Conservation (phyloP, 2,329 filamentous ascomycete species). For the Colletotrichum sp. region DNA sequence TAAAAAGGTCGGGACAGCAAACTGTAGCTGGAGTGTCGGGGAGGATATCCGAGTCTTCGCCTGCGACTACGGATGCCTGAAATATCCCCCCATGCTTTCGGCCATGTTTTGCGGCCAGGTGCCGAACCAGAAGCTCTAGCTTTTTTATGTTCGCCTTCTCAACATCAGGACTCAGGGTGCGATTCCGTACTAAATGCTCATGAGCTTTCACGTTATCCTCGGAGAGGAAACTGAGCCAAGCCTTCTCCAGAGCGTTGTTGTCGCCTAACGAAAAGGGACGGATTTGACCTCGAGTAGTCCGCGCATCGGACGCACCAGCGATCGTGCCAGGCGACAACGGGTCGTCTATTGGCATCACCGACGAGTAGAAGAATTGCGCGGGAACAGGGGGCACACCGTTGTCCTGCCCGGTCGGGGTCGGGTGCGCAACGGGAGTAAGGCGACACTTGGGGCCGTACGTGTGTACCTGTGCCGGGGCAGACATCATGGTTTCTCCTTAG, state of each 20-base stretch:
- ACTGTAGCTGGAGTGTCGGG: constrained; percentile 36
- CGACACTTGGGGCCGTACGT: constrained; percentile 67
- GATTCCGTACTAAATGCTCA: constrained; percentile 35
- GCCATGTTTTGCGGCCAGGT: constrained; percentile 51
- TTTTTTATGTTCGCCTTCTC: constrained; percentile 39
- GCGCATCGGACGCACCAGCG: constrained; percentile 54
- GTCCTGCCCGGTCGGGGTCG: constrained; percentile 33
- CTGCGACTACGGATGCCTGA: constrained; percentile 32
- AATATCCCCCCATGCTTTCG: constrained; percentile 48
- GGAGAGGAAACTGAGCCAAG: constrained; percentile 70
- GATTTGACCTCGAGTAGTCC: constrained; percentile 63
- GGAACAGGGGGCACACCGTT: constrained; percentile 63
- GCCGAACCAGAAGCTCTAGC: constrained; percentile 42
- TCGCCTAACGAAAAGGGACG: constrained; percentile 82
- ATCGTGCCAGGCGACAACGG: constrained; percentile 72
- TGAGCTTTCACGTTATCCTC: constrained; percentile 55
- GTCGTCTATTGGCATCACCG: constrained; percentile 83
- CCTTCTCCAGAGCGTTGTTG: constrained; percentile 78
- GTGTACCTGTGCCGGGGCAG: constrained; percentile 40
- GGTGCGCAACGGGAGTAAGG: constrained; percentile 51
- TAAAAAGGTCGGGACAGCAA: constrained; percentile 54
- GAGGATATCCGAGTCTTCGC: constrained; percentile 30
- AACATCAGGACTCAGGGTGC: constrained; percentile 34
- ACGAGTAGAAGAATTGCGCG: constrained; percentile 86
- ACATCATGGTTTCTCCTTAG: neutral